A percentile compares a stretch with the other conserved stretches of the same genome.
phyloP scores from a whole-genome alignment of 2,329 filamentous ascomycete genomes.

The Whalleya microplaca region DNA sequence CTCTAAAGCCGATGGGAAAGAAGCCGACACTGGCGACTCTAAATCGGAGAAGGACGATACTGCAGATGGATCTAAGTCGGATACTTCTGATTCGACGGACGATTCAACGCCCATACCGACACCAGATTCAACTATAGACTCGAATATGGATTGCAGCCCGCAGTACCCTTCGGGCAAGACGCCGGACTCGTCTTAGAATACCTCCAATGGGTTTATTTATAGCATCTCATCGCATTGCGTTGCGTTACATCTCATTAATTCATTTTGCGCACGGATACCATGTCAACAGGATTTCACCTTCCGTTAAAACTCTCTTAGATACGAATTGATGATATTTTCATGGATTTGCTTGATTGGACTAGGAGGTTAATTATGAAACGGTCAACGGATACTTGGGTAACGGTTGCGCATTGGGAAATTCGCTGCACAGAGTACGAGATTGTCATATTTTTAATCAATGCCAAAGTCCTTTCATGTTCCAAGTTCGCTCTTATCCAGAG shows the following conservation, averaged over 20 bases:
- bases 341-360: not conserved
- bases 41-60: slow-evolving; percentile 27
- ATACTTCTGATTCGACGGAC: slow-evolving; percentile 34
- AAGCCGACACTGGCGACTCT: slow-evolving; percentile 32
- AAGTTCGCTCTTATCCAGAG: too few species aligned
- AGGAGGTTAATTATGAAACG: not conserved
- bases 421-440: slow-evolving; percentile 16
- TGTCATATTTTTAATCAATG: slow-evolving; percentile 7
- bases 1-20: slow-evolving; percentile 22
- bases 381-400: slow-evolving; percentile 2
- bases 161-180: slow-evolving; percentile 16
- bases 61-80: slow-evolving; percentile 25
- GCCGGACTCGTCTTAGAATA: not conserved
- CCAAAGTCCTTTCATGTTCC: too few species aligned
- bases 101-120: slow-evolving; percentile 32
- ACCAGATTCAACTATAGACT: slow-evolving; percentile 31
- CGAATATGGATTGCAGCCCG: slow-evolving; percentile 25
- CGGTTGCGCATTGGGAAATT: slow-evolving; percentile 8
- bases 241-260: slow-evolving; percentile 11
- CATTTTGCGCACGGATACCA: slow-evolving; percentile 6
- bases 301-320: not conserved
- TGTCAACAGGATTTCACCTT: not conserved
- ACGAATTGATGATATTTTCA: not conserved
- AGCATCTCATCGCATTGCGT: slow-evolving; percentile 1
- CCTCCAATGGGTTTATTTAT: not conserved